These are phyloP conservation scores for Rhizophagus sp. DNA, from an alignment of 192 early-diverging fungal genomes.

Conservation along the genomic window DNA sequence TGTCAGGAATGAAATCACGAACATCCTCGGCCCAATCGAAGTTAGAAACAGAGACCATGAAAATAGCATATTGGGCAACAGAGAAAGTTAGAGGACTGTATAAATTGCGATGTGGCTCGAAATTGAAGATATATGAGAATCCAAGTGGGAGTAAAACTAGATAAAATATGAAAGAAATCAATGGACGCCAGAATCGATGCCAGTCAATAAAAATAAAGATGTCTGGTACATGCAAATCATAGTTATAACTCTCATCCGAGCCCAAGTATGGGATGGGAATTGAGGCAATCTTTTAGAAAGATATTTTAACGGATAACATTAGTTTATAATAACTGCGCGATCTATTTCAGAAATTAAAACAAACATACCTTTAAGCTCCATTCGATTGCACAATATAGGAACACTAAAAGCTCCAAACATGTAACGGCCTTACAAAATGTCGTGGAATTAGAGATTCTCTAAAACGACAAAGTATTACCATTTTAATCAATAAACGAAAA, in stretches of 20 bases:
- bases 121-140: conserved; percentile 26
- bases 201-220: conserved; percentile 13
- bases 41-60: not conserved
- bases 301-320: not conserved
- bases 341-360: not conserved
- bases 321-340: not conserved
- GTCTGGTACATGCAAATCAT: not conserved
- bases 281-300: not conserved
- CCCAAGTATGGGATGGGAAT: conserved; percentile 1
- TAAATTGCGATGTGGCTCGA: conserved; percentile 11
- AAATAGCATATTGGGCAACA: conserved; percentile 18
- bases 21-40: conserved; percentile 29
- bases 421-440: conserved; percentile 5
- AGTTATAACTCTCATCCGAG: not conserved
- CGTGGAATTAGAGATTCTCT: conserved; percentile 11
- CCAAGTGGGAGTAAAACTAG: conserved; percentile 4
- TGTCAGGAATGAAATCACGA: conserved; percentile 25
- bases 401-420: not conserved
- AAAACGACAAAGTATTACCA: not conserved
- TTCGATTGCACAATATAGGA: conserved; percentile 25
- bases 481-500: not conserved
- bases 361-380: conserved; percentile 13
- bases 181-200: conserved; percentile 31
- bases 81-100: conserved; percentile 17
- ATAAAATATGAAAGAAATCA: conserved; percentile 12